Percentiles rank a stretch among this genome's conserved stretches.
phyloP scores from a whole-genome alignment of 2,329 filamentous ascomycete species.

The Cercospora sp. region DNA sequence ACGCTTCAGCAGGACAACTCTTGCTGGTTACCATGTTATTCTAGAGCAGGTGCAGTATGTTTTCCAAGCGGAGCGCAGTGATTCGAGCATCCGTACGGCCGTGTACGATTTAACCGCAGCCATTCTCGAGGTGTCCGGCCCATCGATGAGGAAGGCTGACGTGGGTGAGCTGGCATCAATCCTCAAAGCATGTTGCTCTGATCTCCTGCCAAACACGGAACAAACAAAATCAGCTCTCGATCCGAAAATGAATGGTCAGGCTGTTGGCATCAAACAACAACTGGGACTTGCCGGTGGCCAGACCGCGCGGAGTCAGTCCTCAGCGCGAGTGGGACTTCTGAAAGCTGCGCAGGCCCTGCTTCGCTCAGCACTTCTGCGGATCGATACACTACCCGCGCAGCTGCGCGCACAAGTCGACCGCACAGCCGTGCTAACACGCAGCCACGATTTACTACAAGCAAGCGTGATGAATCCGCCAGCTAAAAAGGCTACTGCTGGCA shows the following conservation, averaged over 20 bases:
- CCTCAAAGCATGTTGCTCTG: constrained; percentile 70
- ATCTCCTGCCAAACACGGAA: constrained; percentile 58
- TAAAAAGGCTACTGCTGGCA: constrained; percentile 52
- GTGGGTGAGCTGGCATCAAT: constrained; percentile 64
- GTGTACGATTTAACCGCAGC: constrained; percentile 62
- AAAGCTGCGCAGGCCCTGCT: constrained; percentile 64
- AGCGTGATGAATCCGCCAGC: constrained; percentile 73
- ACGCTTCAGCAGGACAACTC: constrained; percentile 59
- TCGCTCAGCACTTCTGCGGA: constrained; percentile 54
- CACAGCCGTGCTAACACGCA: constrained; percentile 70
- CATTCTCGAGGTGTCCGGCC: constrained; percentile 64
- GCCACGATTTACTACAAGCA: constrained; percentile 73
- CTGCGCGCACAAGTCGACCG: constrained; percentile 76
- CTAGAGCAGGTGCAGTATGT: constrained; percentile 72
- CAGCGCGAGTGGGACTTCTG: constrained; percentile 51
- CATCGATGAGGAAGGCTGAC: constrained; percentile 65
- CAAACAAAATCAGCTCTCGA: constrained; percentile 37
- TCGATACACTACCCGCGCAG: constrained; percentile 70
- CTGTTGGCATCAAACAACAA: constrained; percentile 27
- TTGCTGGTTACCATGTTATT: constrained; percentile 63
- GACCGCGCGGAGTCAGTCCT: constrained; percentile 19
- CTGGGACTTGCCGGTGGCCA: constrained; percentile 23
- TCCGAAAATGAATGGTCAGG: constrained; percentile 10
- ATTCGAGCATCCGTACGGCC: constrained; percentile 57
- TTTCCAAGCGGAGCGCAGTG: constrained; percentile 58